A percentile compares a stretch with the other conserved stretches of the same genome.
These are phyloP conservation scores for Setomelanomma holmii DNA, from an alignment of 2,329 filamentous ascomycete genomes.

Conservation along the genomic window DNA sequence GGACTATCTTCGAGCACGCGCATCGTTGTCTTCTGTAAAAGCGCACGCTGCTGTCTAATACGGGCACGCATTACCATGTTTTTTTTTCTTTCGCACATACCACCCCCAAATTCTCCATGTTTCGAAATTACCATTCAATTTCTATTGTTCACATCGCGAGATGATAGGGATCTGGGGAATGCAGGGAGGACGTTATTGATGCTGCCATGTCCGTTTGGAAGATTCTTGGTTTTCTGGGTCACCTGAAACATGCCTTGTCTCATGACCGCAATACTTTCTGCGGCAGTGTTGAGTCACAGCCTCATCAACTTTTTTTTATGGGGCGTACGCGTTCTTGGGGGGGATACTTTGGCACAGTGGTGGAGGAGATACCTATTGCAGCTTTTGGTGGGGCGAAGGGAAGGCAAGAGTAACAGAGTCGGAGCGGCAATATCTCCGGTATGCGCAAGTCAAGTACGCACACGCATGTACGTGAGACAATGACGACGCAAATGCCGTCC, in stretches of 20 bases:
- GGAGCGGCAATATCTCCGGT: neutral
- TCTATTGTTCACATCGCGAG: conserved; percentile 1
- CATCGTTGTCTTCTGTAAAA: conserved; percentile 21
- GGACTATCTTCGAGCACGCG: conserved; percentile 10
- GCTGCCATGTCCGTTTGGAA: conserved; percentile 14
- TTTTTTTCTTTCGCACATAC: conserved; percentile 12
- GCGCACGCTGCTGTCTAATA: conserved; percentile 33
- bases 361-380: conserved; percentile 12
- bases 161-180: neutral
- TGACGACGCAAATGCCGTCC: neutral
- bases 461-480: neutral
- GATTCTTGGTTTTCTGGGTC: neutral
- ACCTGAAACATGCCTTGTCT: conserved; percentile 23
- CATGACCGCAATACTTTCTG: conserved; percentile 14
- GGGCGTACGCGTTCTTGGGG: neutral
- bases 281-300: neutral
- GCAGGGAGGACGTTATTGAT: conserved; percentile 5
- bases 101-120: conserved; percentile 3
- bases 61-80: conserved; percentile 29
- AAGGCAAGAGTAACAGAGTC: neutral
- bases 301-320: conserved; percentile 1
- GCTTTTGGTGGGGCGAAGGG: neutral
- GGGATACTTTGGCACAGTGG: neutral
- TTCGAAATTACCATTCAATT: conserved; percentile 4
- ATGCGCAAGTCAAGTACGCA: neutral